phyloP scores from a whole-genome alignment of 495 filamentous ascomycete species.

The Penicillium taxi region DNA sequence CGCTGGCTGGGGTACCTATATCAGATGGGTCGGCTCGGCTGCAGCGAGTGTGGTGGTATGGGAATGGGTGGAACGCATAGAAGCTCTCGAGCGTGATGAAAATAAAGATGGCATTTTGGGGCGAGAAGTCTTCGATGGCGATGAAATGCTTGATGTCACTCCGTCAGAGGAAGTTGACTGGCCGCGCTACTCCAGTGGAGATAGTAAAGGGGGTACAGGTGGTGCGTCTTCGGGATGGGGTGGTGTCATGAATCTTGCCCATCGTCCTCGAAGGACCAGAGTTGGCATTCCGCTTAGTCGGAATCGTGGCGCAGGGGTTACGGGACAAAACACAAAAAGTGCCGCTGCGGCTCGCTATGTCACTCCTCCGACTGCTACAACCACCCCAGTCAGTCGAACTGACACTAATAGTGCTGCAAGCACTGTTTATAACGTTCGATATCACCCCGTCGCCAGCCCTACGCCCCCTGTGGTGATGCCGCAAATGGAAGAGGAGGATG shows the following conservation, averaged over 20 bases:
- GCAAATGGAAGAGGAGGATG: constrained; percentile 32
- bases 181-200: constrained; percentile 32
- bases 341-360: constrained; percentile 26
- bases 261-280: constrained; percentile 33
- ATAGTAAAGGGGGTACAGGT: constrained; percentile 32
- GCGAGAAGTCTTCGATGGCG: constrained; percentile 90
- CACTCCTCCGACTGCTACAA: constrained; percentile 53
- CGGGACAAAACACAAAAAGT: constrained; percentile 11
- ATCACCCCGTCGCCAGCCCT: constrained; percentile 67
- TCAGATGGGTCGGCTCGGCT: constrained; percentile 93
- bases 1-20: constrained; percentile 94
- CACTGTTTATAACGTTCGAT: constrained; percentile 77
- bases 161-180: constrained; percentile 52
- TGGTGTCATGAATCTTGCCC: constrained; percentile 33
- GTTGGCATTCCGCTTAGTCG: constrained; percentile 22
- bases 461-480: constrained; percentile 44
- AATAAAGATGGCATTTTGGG: constrained; percentile 93
- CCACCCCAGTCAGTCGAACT: constrained; percentile 67
- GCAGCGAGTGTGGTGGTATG: constrained; percentile 95
- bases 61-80: constrained; percentile 99
- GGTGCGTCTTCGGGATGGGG: constrained; percentile 40
- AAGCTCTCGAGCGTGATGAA: constrained; percentile 90
- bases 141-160: constrained; percentile 84
- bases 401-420: constrained; percentile 71
- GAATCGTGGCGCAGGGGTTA: constrained; percentile 15